phyloP scores from a whole-genome alignment of 768 basidiomycete genomes.

The Suillus weaverae region DNA sequence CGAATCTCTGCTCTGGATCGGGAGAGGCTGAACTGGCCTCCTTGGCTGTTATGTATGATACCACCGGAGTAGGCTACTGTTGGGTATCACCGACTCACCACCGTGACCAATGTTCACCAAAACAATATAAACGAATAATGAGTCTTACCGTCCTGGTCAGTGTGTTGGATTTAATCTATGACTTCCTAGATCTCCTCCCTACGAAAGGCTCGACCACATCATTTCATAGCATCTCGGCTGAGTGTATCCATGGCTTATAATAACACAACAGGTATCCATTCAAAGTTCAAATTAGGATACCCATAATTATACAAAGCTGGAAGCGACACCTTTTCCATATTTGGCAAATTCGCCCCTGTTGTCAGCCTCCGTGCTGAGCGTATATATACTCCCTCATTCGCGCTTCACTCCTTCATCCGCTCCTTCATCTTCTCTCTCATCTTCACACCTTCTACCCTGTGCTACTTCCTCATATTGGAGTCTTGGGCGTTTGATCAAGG shows the following conservation, averaged over 20 bases:
- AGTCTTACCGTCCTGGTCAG: not conserved
- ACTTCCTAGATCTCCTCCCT: too few relatives aligned
- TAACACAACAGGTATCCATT: not conserved
- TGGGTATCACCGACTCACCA: not conserved
- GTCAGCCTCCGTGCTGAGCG: not conserved
- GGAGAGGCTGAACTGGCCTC: not conserved
- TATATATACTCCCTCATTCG: not conserved
- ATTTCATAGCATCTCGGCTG: not conserved
- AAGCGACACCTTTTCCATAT: not conserved
- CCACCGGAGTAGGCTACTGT: not conserved
- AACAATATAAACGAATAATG: not conserved
- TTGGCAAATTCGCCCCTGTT: not conserved
- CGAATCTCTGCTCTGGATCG: conserved; percentile 17
- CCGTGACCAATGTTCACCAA: too few relatives aligned
- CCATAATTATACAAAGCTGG: not conserved
- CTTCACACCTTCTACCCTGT: not conserved
- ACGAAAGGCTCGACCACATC: not conserved
- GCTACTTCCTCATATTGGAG: not conserved
- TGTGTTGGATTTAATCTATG: not conserved
- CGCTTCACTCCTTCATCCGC: not conserved
- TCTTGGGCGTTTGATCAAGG: not conserved
- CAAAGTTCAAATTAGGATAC: not conserved
- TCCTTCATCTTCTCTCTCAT: not conserved
- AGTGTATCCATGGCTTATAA: not conserved
- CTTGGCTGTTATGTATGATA: not conserved